Percentiles rank a stretch among this genome's conserved stretches.
Evolutionary conservation across 768 basidiomycete species (phyloP).

Genomic region (Tulasnella calospora): DNA sequence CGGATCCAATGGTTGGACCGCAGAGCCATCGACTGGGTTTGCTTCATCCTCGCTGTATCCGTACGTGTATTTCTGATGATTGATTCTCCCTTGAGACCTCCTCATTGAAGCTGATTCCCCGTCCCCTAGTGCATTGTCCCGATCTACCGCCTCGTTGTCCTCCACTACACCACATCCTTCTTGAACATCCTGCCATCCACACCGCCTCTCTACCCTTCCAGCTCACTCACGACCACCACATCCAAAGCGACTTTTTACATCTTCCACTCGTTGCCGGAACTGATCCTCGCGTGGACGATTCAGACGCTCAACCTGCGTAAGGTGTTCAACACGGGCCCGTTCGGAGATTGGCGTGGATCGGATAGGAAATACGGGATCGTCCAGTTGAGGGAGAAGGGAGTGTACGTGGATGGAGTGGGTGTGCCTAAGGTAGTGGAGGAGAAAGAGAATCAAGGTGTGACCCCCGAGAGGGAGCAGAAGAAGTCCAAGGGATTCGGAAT

Average conservation of each 20-base stretch:
- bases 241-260: conserved; percentile 12
- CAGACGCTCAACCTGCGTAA: neutral
- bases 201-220: neutral
- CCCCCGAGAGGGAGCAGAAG: neutral
- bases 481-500: neutral
- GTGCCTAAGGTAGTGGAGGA: neutral
- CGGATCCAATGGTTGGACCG: conserved; percentile 5
- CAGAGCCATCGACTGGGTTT: conserved; percentile 2
- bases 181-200: neutral
- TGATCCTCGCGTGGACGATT: neutral
- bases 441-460: neutral
- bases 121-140: neutral
- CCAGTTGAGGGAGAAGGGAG: neutral
- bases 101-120: neutral
- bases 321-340: conserved; percentile 17
- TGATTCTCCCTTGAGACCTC: neutral
- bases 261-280: conserved; percentile 13
- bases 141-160: conserved; percentile 6
- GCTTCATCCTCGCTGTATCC: neutral
- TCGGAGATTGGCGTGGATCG: conserved; percentile 14
- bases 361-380: neutral
- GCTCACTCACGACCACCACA: neutral
- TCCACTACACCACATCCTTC: conserved; percentile 8
- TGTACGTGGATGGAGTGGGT: neutral
- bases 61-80: neutral